Percentiles rank a stretch among this genome's conserved stretches.
Conservation (phyloP, 305 asterid species). For the Solanum aculeatissimum region DNA sequence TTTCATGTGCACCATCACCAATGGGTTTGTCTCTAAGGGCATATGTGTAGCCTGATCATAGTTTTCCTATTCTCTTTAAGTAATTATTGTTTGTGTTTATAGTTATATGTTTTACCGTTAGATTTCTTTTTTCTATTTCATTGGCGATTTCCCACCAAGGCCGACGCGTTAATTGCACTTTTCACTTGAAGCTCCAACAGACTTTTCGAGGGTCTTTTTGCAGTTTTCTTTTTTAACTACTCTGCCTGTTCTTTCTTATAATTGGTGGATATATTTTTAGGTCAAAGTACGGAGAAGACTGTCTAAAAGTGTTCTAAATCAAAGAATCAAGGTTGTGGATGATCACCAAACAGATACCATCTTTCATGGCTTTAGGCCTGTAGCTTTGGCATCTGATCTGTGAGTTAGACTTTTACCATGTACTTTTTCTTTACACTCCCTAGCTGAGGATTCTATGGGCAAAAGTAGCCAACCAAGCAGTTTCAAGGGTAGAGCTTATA, state of each 20-base stretch:
- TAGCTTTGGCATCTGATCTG: conserved; percentile 30
- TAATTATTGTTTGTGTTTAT: neutral
- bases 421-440: neutral
- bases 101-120: neutral
- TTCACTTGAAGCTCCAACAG: neutral
- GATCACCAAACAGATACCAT: conserved; percentile 46
- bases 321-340: conserved; percentile 62
- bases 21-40: neutral
- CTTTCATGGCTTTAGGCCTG: conserved; percentile 64
- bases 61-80: neutral
- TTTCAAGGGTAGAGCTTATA: neutral
- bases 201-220: neutral
- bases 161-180: neutral
- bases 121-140: neutral
- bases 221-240: neutral
- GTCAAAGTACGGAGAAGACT: conserved; percentile 23
- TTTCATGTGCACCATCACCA: neutral
- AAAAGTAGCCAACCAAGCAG: neutral
- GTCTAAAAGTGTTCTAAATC: conserved; percentile 50
- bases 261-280: neutral
- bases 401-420: neutral
- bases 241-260: neutral
- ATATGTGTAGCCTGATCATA: neutral
- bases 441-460: neutral
- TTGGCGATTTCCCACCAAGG: neutral